Evolutionary conservation across 179 eudicot genomes (phyloP), one percentile per base, ranked within the genome.

Genomic region (Carnegiea gigantea): DNA sequence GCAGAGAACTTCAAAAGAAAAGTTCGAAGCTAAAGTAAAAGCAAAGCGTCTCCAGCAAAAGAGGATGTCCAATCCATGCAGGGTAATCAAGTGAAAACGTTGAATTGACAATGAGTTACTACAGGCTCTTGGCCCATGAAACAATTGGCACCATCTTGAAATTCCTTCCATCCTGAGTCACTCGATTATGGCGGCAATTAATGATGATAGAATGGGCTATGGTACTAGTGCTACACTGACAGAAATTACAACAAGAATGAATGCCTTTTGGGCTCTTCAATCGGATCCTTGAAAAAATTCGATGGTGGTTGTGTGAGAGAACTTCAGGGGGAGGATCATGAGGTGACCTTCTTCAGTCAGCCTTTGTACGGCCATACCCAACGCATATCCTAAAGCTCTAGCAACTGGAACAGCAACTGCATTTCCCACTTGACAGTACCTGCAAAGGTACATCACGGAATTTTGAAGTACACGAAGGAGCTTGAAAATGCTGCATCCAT

Each of bases 351-450:
- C 79, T 23, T 85, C 86, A 40, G 81, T 73, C 57, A 80, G 83
- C 79, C 80, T 86, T 68, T 86, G 87, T 49, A 80, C 82, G 3
- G 92, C 87, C 86, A 49, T 84, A 8, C 88, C 91, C 73, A 90
- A 48, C 65, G 91, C 60, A 51, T 83, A 90, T n/a, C 92, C 92
- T 43, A 90, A 84, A 18, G 90, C 90, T 60, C 87, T 85, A 46
- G 84, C 81, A 48, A 90, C 92, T 43, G 92, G 82, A 68, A 88
- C 89, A 2, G 92, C 90, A 9, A 90, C 92, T 0, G 92, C 92
- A 76, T 90, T 90, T 23, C 92, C 92, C 36, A 90, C 85, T 80
- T 90, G 92, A 59, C 86, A 64, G 87, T 90, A 90, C 78, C 92
- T 90, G 83, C 75, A 72, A 13, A 77, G 24, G 74, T 30, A 84